Evolutionary conservation across 805 yeast species (phyloP).

Genomic region (Zygoascus tannicola): DNA sequence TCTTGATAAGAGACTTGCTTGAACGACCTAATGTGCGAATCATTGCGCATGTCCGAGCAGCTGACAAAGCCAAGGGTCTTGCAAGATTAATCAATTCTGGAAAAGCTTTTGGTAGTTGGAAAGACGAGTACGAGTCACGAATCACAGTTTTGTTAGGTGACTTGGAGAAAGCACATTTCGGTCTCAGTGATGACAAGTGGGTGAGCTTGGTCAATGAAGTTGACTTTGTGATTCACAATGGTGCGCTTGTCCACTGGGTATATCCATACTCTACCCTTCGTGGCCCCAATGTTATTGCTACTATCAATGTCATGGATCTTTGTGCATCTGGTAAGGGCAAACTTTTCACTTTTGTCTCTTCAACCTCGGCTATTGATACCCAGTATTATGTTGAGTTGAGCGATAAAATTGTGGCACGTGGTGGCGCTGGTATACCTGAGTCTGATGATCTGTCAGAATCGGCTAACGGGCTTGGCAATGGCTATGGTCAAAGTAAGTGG

Average conservation of each 20-base stretch:
- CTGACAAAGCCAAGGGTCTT: constrained; percentile 54
- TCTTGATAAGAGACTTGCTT: constrained; percentile 69
- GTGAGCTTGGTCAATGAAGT: constrained; percentile 42
- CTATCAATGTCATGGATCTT: constrained; percentile 72
- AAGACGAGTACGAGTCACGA: constrained; percentile 44
- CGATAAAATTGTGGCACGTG: constrained; percentile 55
- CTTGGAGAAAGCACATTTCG: constrained; percentile 63
- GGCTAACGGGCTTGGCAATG: constrained; percentile 70
- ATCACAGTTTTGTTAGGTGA: constrained; percentile 78
- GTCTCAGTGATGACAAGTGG: constrained; percentile 55
- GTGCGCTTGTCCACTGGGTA: constrained; percentile 98
- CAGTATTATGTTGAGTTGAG: constrained; percentile 71
- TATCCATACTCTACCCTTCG: constrained; percentile 86
- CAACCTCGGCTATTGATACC: constrained; percentile 87
- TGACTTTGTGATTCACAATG: constrained; percentile 88
- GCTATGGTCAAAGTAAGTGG: constrained; percentile 98
- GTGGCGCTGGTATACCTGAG: constrained; percentile 68
- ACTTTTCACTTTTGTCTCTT: constrained; percentile 81
- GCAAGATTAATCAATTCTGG: constrained; percentile 71
- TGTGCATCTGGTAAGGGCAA: constrained; percentile 78
- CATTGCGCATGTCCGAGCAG: constrained; percentile 88
- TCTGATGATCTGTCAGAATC: constrained; percentile 79
- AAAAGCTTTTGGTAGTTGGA: constrained; percentile 74
- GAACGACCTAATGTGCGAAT: constrained; percentile 51
- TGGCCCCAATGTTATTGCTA: constrained; percentile 86